These are phyloP conservation scores for Pulveroboletus sp. DNA, from an alignment of 768 basidiomycete genomes.

Conservation along the genomic window DNA sequence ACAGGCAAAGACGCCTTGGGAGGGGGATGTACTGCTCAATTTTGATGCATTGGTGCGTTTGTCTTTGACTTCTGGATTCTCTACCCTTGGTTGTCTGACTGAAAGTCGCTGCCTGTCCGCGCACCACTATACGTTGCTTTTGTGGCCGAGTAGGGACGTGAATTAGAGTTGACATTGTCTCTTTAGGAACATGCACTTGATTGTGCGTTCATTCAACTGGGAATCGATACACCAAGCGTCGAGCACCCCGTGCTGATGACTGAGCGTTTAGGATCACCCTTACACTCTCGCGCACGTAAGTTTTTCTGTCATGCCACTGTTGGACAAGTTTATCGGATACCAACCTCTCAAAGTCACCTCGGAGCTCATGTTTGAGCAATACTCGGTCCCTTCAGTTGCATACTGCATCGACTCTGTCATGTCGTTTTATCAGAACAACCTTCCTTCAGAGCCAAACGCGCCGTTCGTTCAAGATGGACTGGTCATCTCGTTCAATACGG, in stretches of 20 bases:
- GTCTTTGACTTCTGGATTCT: neutral
- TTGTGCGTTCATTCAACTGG: slow-evolving; percentile 83
- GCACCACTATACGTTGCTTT: too few relatives aligned
- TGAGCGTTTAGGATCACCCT: slow-evolving; percentile 81
- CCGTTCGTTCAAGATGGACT: slow-evolving; percentile 68
- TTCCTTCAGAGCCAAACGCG: slow-evolving; percentile 25
- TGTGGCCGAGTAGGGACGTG: neutral
- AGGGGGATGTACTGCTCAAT: slow-evolving; percentile 89
- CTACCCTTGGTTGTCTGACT: neutral
- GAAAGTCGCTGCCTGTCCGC: slow-evolving; percentile 4
- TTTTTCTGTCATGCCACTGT: slow-evolving; percentile 10
- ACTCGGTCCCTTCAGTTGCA: slow-evolving; percentile 77
- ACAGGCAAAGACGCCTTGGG: slow-evolving; percentile 82
- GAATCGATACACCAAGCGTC: slow-evolving; percentile 69
- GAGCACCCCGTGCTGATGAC: slow-evolving; percentile 93
- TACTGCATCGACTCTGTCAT: slow-evolving; percentile 89
- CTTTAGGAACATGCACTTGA: slow-evolving; percentile 91
- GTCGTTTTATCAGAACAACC: slow-evolving; percentile 84
- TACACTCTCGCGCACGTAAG: slow-evolving; percentile 84
- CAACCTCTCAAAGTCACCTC: slow-evolving; percentile 65
- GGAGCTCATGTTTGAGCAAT: slow-evolving; percentile 94
- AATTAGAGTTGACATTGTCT: slow-evolving; percentile 14
- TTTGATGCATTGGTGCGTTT: slow-evolving; percentile 85
- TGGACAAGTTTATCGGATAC: neutral
- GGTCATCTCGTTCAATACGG: slow-evolving; percentile 86